Evolutionary conservation across 2,329 filamentous ascomycete species (phyloP), one percentile per base, ranked within the genome.

Genomic region (Didymella segeticola): DNA sequence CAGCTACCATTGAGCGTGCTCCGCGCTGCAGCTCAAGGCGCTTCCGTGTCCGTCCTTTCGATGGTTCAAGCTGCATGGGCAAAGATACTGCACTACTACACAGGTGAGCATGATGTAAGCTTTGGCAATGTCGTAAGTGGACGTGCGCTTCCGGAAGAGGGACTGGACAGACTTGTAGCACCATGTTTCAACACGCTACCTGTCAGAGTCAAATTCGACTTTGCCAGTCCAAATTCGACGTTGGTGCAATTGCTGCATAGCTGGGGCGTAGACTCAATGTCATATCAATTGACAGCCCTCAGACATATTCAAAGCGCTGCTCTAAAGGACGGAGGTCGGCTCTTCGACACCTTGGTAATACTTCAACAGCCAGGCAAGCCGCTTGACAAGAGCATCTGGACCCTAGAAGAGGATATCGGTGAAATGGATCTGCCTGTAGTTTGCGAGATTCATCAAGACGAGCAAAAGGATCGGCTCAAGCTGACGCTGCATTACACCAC

Each of bases 171-270:
- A 4, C 82, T 96, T 5, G 84, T 96, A n/a, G 91, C 90, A 0
- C 93, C 93, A 0, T 96, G 91, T 70, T 96, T 97, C 79, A 97
- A 96, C 68, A 96, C 93, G 0, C 75, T 96, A 11, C 91, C 93
- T 0, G 69, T 92, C 1, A 83, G 91, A 22, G 75, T 86, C 14
- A 75, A 85, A 26, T 56, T 89, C 9, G 74, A 79, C 1, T 68
- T 69, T 2, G 70, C 70, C 2, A 77, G 72, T 1, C 81, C 80
- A 14, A 86, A 87, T 51, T 63, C 79, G 0, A 82, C 86, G 5
- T 69, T 92, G 10, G 75, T 89, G 22, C 83, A 82, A 51, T 70
- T 76, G 2, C 79, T 91, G 2, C 88, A 92, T 45, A 73, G 74
- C 0, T 69, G 85, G 22, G 92, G 90, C 65, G 76, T 83, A 0